These are phyloP conservation scores for Exsudoporus frostii DNA, from an alignment of 768 basidiomycete species.

Conservation along the genomic window DNA sequence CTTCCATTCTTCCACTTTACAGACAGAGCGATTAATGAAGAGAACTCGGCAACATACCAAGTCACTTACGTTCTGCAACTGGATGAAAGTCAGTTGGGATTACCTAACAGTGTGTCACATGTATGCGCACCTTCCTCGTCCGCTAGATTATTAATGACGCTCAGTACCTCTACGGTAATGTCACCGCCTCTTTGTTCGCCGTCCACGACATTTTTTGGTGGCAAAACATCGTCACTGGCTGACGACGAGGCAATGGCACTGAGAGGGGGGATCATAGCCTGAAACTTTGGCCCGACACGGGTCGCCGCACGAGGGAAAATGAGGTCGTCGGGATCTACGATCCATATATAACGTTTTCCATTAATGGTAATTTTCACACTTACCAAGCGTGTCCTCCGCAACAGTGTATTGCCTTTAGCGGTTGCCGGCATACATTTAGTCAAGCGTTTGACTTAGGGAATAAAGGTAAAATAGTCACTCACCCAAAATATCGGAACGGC, in stretches of 20 bases:
- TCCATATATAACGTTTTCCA: constrained; percentile 28
- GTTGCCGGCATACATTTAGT: constrained; percentile 13
- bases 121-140: constrained; percentile 61
- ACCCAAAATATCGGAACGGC: constrained; percentile 98
- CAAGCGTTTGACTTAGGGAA: background rate
- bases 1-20: constrained; percentile 66
- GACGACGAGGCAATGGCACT: constrained; percentile 40
- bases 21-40: constrained; percentile 1
- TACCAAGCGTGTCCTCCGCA: constrained; percentile 88
- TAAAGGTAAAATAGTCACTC: constrained; percentile 28
- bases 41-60: background rate
- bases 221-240: background rate
- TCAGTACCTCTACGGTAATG: constrained; percentile 68
- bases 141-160: constrained; percentile 60
- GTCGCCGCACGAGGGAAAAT: constrained; percentile 94
- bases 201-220: constrained; percentile 12
- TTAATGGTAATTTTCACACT: constrained; percentile 24
- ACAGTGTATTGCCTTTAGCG: constrained; percentile 74
- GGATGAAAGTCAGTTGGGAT: constrained; percentile 20
- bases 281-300: constrained; percentile 85
- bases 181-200: constrained; percentile 65
- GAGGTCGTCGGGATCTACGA: constrained; percentile 88
- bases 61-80: constrained; percentile 57
- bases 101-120: constrained; percentile 13
- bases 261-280: constrained; percentile 53